These are phyloP conservation scores for Schizosaccharomyces pombe DNA, from an alignment of 805 yeast genomes.

Conservation along the genomic window ASM294v3 CU329670.1:1462501-1463000, in stretches of 20 bases:
- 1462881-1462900: constrained; percentile 22
- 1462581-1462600: constrained; percentile 89
- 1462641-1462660: constrained; percentile 82
- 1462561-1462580: constrained; percentile 94
- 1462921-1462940: constrained; percentile 51
- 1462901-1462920: constrained; percentile 30
- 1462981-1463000: constrained; percentile 46
- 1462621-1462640: constrained; percentile 60
- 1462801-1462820: constrained; percentile 44
- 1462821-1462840: constrained; percentile 29
- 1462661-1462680: constrained; percentile 85
- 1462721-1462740: constrained; percentile 68
- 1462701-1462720: constrained; percentile 75
- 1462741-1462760: constrained; percentile 61
- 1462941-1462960: constrained; percentile 73
- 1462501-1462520: constrained; percentile 78
- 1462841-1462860: constrained; percentile 36
- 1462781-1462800: constrained; percentile 83
- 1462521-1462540: constrained; percentile 66
- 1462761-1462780: constrained; percentile 49
- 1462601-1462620: constrained; percentile 86
- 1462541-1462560: constrained; percentile 82
- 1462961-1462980: constrained; percentile 76
- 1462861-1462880: constrained; percentile 41
- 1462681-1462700: constrained; percentile 93